Percentiles rank a stretch among this genome's conserved stretches.
phyloP scores from a whole-genome alignment of 345 rosid genomes.

The Aurinia saxatilis region DNA sequence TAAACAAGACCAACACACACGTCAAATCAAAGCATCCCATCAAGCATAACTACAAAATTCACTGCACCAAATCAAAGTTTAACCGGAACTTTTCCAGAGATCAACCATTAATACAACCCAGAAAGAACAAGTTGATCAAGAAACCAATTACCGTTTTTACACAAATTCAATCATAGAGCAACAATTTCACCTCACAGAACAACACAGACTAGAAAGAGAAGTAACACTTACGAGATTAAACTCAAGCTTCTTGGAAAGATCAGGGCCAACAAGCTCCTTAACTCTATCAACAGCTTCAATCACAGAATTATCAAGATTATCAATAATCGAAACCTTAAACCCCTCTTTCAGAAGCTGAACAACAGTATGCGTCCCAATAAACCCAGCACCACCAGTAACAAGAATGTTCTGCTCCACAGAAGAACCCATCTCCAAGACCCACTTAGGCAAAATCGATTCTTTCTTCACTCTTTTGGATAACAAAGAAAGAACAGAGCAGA shows the following conservation, averaged over 20 bases:
- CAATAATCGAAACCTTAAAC: slow-evolving; percentile 72
- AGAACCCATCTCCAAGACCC: slow-evolving; percentile 30
- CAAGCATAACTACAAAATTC: background rate
- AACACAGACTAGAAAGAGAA: background rate
- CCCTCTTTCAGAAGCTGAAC: slow-evolving; percentile 77
- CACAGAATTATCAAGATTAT: slow-evolving; percentile 77
- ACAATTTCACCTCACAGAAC: background rate
- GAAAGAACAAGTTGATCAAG: too few species aligned
- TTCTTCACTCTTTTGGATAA: slow-evolving; percentile 4
- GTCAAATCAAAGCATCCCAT: background rate
- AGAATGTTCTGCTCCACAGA: slow-evolving; percentile 48
- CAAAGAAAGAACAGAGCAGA: slow-evolving; percentile 11
- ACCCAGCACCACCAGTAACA: slow-evolving; percentile 97
- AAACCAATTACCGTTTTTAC: too few species aligned
- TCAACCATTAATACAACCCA: too few species aligned
- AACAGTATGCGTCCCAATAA: slow-evolving; percentile 83
- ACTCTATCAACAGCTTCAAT: slow-evolving; percentile 70
- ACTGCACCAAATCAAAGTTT: background rate
- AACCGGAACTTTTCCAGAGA: background rate
- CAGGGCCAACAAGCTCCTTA: slow-evolving; percentile 63
- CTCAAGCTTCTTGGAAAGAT: slow-evolving; percentile 63
- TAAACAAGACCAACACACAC: background rate
- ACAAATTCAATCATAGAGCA: background rate
- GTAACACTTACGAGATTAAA: slow-evolving; percentile 47
- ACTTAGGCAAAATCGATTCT: slow-evolving; percentile 12